Percentiles rank a stretch among this genome's conserved stretches.
Conservation (phyloP, 495 filamentous ascomycete species). For the Glonium stellatum region DNA sequence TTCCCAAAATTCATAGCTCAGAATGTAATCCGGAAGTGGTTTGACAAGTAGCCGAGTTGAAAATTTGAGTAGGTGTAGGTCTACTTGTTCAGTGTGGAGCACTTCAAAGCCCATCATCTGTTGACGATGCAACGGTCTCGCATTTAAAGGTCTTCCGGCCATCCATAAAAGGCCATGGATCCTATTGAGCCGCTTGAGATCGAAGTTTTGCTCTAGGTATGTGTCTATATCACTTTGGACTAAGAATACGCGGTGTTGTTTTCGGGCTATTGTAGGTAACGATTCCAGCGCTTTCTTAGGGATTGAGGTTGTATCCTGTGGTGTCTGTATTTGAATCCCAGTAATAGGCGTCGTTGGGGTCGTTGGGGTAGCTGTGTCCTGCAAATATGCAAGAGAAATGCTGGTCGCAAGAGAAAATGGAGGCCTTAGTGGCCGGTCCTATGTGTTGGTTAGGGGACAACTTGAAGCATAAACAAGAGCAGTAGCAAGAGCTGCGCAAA, state of each 20-base stretch:
- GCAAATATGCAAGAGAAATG: not conserved
- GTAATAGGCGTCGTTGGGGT: not conserved
- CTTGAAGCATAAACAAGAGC: too few relatives aligned
- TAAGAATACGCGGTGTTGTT: not conserved
- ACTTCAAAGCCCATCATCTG: conserved; percentile 25
- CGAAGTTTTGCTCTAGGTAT: conserved; percentile 22
- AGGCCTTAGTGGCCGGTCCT: conserved; percentile 6
- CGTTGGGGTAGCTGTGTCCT: not conserved
- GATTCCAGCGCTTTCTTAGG: conserved; percentile 16
- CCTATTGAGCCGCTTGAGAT: conserved; percentile 21
- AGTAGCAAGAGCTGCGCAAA: not conserved
- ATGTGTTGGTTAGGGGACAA: not conserved
- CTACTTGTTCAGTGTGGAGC: conserved; percentile 24
- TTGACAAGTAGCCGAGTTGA: conserved; percentile 20
- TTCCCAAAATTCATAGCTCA: conserved; percentile 22
- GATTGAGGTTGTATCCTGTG: not conserved
- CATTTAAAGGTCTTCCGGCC: conserved; percentile 25
- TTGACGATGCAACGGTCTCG: conserved; percentile 26
- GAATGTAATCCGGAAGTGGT: conserved; percentile 23
- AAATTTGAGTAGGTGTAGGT: conserved; percentile 27
- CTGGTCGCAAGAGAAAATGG: conserved; percentile 9
- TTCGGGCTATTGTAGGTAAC: conserved; percentile 19
- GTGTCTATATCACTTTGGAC: conserved; percentile 12
- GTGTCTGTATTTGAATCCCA: not conserved
- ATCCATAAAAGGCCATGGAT: conserved; percentile 28